Base-by-base conservation (phyloP, 768 basidiomycete genomes). In the Russula lepida region DNA sequence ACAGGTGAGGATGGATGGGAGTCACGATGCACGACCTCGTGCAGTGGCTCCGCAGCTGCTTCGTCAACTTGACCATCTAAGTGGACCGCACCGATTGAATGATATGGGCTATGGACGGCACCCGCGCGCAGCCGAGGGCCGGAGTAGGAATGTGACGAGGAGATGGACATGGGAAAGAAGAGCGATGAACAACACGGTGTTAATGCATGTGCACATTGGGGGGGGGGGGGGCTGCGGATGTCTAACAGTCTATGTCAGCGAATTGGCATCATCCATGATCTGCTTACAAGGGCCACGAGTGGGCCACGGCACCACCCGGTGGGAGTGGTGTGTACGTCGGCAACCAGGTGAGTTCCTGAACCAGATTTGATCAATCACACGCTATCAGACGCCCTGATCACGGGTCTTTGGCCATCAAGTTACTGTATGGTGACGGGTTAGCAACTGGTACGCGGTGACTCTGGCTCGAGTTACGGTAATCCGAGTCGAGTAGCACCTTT, bases 11-110 rank as follows among this genome's bases (percentile, higher is more conserved):
- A 73, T 35, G 65, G 64, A 58, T 74, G 73, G 3, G 76, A 74
- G 46, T n/a, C n/a, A n/a, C n/a, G n/a, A n/a, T 79, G 74, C 0
- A 78, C 73, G 37, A 81, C 72, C 52, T 81, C 79, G 52, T 77
- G 71, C 17, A 82, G 67, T 19, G 79, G 70, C 57, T 83, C 80
- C 0, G 75, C 72, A 1, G 76, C 70, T 59, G 81, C 77, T 60
- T 79, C 77, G 64, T 74, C 74, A 30, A 81, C 72, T 23, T 73
- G 67, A 12, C 76, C 79, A 28, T 81, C 81, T 1, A 78, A 78
- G 6, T 79, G 67, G 51, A 78, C 68, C 13, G 78, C 68, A 51
- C 63, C 72, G 59, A 79, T 76, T 19, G 62, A 59, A 21, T 67
- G 39, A n/a, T 71, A 69, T 11, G 63, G 59, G 11, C 60, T 43